These are phyloP conservation scores for Entophlyctis helioformis DNA, from an alignment of 192 early-diverging fungal species.

Conservation along the genomic window DNA sequence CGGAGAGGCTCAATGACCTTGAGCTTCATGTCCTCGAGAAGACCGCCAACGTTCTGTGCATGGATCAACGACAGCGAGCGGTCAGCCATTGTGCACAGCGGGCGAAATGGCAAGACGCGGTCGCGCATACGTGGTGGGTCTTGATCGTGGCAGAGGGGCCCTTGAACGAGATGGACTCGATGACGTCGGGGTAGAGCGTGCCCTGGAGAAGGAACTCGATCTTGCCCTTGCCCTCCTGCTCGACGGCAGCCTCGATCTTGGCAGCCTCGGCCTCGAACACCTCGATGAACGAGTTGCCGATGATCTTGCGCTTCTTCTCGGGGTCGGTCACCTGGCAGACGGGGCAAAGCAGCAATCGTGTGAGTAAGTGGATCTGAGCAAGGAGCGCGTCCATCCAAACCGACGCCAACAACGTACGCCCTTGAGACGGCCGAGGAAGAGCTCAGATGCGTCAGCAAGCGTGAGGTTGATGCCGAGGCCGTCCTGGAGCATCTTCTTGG, in stretches of 20 bases:
- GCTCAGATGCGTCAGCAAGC: constrained; percentile 74
- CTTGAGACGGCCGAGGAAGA: constrained; percentile 69
- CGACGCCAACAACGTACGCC: constrained; percentile 33
- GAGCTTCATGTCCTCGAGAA: constrained; percentile 91
- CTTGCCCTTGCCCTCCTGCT: constrained; percentile 57
- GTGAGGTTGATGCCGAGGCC: constrained; percentile 94
- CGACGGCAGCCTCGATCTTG: constrained; percentile 69
- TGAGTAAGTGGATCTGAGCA: not conserved
- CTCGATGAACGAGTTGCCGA: constrained; percentile 98
- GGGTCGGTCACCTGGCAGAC: constrained; percentile 63
- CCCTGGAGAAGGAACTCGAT: constrained; percentile 96
- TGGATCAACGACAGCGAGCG: no score
- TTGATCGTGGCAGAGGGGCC: constrained; percentile 97
- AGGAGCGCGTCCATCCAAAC: not conserved
- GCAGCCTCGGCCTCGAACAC: constrained; percentile 91
- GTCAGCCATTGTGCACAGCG: no score
- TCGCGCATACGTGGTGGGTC: constrained; percentile 90
- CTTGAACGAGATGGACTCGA: constrained; percentile 98
- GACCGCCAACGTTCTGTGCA: constrained; percentile 93
- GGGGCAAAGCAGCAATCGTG: no score
- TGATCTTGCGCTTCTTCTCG: constrained; percentile 97
- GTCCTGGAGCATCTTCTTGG: constrained; percentile 72
- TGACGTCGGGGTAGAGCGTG: constrained; percentile 97
- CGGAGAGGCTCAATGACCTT: constrained; percentile 97
- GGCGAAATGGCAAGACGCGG: no score